Evolutionary conservation across 2,329 filamentous ascomycete genomes (phyloP).

Genomic region (Microsporum canis): DNA sequence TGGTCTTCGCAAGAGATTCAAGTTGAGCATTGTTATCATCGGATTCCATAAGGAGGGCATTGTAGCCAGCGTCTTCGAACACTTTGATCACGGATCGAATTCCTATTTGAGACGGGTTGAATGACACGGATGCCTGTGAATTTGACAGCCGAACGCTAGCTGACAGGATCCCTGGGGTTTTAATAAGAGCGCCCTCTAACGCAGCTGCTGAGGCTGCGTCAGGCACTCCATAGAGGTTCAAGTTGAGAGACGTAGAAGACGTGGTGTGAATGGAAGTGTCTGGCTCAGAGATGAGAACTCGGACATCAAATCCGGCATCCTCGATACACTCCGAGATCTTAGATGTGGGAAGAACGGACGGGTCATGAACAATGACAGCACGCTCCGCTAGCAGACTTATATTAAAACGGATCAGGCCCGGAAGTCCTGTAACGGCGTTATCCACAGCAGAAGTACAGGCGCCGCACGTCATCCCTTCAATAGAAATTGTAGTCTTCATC

Average conservation of each 20-base stretch:
- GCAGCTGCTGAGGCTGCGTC: constrained; percentile 60
- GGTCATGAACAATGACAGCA: constrained; percentile 76
- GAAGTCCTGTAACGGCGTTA: constrained; percentile 62
- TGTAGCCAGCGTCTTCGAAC: constrained; percentile 72
- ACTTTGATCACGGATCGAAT: constrained; percentile 71
- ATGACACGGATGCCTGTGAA: constrained; percentile 60
- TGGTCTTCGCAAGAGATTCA: constrained; percentile 89
- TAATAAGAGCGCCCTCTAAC: constrained; percentile 57
- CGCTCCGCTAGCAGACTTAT: constrained; percentile 89
- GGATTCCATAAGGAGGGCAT: constrained; percentile 77
- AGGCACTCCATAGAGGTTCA: constrained; percentile 72
- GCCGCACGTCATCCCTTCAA: constrained; percentile 96
- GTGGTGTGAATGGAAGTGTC: constrained; percentile 45
- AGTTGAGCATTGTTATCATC: constrained; percentile 96
- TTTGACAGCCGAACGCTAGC: constrained; percentile 63
- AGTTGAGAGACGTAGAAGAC: constrained; percentile 53
- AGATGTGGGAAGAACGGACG: constrained; percentile 55
- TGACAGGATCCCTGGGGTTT: constrained; percentile 60
- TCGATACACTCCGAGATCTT: constrained; percentile 76
- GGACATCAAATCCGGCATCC: constrained; percentile 78
- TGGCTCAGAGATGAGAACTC: constrained; percentile 63
- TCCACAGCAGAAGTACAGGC: constrained; percentile 91
- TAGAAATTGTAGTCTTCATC: constrained; percentile 70
- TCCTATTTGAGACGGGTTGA: constrained; percentile 60
- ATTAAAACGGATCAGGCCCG: constrained; percentile 79